Evolutionary conservation across 768 basidiomycete genomes (phyloP).

Genomic region (Trametes villosa): DNA sequence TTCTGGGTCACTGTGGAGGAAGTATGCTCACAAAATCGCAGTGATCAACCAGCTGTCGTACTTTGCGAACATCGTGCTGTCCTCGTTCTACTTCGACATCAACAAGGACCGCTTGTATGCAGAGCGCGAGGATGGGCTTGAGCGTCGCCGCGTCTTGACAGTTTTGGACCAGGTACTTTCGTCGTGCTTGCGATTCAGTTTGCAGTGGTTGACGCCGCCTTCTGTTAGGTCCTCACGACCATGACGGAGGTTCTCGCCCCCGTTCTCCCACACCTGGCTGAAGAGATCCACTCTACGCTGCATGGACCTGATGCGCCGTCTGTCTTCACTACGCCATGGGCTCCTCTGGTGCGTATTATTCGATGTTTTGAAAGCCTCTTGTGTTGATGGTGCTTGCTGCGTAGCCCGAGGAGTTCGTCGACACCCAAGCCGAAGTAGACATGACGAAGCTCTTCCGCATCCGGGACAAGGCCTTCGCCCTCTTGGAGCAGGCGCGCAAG

Average conservation of each 20-base stretch:
- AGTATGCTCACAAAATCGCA: conserved; percentile 37
- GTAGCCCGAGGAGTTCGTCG: conserved; percentile 66
- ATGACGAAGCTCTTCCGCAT: conserved; percentile 68
- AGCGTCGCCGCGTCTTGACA: conserved; percentile 68
- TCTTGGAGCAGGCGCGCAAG: conserved; percentile 77
- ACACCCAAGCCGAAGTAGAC: conserved; percentile 56
- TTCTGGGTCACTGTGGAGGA: background rate
- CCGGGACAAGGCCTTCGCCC: conserved; percentile 60
- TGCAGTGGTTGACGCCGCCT: background rate
- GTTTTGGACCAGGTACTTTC: conserved; percentile 68
- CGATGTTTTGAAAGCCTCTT: too few relatives aligned
- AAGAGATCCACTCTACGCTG: conserved; percentile 70
- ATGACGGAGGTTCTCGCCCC: conserved; percentile 80
- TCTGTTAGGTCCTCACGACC: conserved; percentile 60
- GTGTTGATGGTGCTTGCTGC: background rate
- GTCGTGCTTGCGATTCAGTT: conserved; percentile 39
- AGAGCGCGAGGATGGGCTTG: conserved; percentile 49
- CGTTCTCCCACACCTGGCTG: conserved; percentile 87
- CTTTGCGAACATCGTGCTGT: conserved; percentile 84
- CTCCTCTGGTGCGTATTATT: conserved; percentile 57
- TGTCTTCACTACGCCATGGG: conserved; percentile 76
- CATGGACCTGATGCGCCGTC: conserved; percentile 46
- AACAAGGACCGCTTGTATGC: conserved; percentile 92
- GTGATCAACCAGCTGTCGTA: conserved; percentile 73
- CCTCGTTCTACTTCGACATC: conserved; percentile 90